phyloP scores from a whole-genome alignment of 768 basidiomycete genomes.

The Podaxis carcinomalis region DNA sequence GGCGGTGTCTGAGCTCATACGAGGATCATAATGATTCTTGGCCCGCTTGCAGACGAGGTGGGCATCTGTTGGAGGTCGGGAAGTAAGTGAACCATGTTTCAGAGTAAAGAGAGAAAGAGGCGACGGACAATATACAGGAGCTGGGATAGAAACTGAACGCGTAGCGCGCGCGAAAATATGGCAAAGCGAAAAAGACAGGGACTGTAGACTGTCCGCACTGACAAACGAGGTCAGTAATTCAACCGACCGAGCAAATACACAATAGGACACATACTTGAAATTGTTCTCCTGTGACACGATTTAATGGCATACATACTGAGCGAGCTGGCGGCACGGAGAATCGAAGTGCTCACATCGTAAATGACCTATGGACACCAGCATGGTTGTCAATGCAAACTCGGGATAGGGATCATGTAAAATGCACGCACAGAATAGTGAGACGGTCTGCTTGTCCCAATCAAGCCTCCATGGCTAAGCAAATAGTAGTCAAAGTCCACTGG shows the following conservation, averaged over 20 bases:
- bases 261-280: constrained; percentile 44
- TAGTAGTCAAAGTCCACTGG: constrained; percentile 79
- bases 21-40: constrained; percentile 76
- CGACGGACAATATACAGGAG: constrained; percentile 73
- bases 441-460: constrained; percentile 68
- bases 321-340: background rate
- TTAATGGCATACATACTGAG: background rate
- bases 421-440: constrained; percentile 42
- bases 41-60: constrained; percentile 80
- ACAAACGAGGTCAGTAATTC: background rate
- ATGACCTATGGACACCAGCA: constrained; percentile 26
- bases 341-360: constrained; percentile 33
- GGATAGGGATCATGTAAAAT: background rate
- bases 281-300: constrained; percentile 37
- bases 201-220: constrained; percentile 66
- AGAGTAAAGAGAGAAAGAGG: background rate
- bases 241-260: background rate
- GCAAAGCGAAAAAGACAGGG: constrained; percentile 66
- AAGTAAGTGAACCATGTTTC: background rate
- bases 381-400: background rate
- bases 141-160: constrained; percentile 81
- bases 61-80: constrained; percentile 50
- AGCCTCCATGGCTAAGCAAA: constrained; percentile 70
- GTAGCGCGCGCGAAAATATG: constrained; percentile 81
- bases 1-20: constrained; percentile 52